These are phyloP conservation scores for Oxytropis ochrocephala DNA, from an alignment of 306 rosid genomes.

Conservation along the genomic window DNA sequence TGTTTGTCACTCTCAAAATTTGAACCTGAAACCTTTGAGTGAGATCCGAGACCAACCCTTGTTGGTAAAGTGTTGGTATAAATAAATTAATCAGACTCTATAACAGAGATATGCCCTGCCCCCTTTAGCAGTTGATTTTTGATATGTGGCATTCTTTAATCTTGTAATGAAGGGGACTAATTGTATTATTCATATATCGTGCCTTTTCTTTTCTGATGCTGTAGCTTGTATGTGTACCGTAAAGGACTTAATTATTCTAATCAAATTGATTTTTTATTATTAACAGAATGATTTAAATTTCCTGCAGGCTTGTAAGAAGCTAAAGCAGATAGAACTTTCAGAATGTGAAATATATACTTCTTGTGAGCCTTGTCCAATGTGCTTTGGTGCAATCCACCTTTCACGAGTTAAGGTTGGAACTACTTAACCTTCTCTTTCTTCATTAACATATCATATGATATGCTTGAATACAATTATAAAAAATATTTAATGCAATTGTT, in stretches of 20 bases:
- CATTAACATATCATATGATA: no score
- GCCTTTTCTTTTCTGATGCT: no score
- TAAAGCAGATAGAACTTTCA: conserved; percentile 75
- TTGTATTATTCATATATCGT: no score
- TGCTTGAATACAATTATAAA: no score
- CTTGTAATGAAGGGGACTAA: neutral
- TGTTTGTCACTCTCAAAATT: no score
- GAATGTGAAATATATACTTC: conserved; percentile 91
- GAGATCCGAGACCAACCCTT: no score
- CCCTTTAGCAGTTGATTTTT: neutral
- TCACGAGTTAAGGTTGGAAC: conserved; percentile 75
- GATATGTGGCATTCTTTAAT: neutral
- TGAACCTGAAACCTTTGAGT: no score
- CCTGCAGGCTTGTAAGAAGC: conserved; percentile 79
- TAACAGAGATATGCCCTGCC: neutral
- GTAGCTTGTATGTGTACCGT: no score
- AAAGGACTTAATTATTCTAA: neutral
- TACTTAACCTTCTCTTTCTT: no score
- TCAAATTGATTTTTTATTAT: neutral
- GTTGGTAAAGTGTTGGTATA: neutral
- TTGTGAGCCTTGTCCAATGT: conserved; percentile 98
- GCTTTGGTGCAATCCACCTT: conserved; percentile 97
- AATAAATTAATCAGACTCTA: no score
- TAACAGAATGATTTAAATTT: neutral
- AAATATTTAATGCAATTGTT: no score